Evolutionary conservation across 202 grass and related monocot species (phyloP).

Genomic region (Sporobolus alterniflorus): DNA sequence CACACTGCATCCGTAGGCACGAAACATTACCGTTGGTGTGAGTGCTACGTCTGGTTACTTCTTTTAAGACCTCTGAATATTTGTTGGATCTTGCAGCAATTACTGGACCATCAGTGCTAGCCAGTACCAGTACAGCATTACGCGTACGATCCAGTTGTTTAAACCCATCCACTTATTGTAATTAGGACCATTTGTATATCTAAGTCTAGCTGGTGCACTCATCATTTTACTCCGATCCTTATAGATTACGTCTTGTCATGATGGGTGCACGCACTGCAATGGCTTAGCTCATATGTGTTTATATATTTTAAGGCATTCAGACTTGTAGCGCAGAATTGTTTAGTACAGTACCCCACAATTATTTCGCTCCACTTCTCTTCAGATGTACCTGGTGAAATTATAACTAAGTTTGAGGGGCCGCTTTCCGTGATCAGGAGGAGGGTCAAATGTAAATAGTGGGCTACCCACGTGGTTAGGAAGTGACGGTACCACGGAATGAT

Average conservation of each 20-base stretch:
- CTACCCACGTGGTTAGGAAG: neutral
- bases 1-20: constrained; percentile 8
- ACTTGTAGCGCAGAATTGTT: neutral
- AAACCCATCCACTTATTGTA: neutral
- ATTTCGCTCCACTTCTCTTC: neutral
- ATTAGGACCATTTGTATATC: neutral
- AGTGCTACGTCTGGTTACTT: constrained; percentile 12
- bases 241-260: constrained; percentile 1
- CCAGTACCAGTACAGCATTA: constrained; percentile 2
- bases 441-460: neutral
- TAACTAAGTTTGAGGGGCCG: too few species aligned
- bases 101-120: constrained; percentile 17
- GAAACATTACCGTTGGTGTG: constrained; percentile 9
- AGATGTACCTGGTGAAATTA: neutral
- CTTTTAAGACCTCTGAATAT: constrained; percentile 21
- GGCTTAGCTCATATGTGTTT: neutral
- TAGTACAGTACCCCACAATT: neutral
- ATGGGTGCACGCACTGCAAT: constrained; percentile 25
- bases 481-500: neutral
- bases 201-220: neutral
- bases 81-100: constrained; percentile 52
- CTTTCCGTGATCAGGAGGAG: neutral
- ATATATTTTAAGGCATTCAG: constrained; percentile 12
- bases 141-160: neutral
- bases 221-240: neutral